Evolutionary conservation across 164 flowering plant species (phyloP), one percentile per base, ranked within the genome.

Genomic region (Sedum album): DNA sequence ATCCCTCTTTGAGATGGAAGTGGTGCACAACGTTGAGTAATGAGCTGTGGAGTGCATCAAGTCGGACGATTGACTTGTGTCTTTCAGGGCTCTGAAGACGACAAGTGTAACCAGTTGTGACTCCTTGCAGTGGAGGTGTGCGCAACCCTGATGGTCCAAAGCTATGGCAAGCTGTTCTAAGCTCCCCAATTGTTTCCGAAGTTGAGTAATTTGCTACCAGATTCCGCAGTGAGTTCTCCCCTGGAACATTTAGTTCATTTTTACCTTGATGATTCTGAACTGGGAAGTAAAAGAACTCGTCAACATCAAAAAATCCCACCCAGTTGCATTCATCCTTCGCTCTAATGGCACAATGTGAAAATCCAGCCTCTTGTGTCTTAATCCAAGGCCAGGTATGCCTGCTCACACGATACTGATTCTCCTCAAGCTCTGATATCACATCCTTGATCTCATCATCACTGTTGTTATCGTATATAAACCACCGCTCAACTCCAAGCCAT

Each of bases 281-380:
- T 0, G 88, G 88, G 64, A 90, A 87, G 83, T 92, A 85, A 76
- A 83, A 90, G 76, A 85, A 92, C 74, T 92, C 97, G 66, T 92
- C 97, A 17, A 90, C 96, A 71, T 92, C 96, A 79, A 90, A 81
- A 81, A 88, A 92, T 2, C 85, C 89, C 1, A 92, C 84, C 97
- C 97, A 92, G 17, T 82, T 75, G 79, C 97, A 89, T 63, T 83
- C 84, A 6, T 77, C 70, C 71, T 73, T 83, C 0, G 96, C 89
- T 65, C 78, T 76, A 23, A 92, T 69, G 30, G 86, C 89, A 72
- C 96, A 92, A 30, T 88, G 96, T 0, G 97, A 89, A 68, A 92
- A 92, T 6, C 97, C 97, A 6, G 96, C 96, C 75, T 92, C 97
- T 74, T 92, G 97, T 1, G 92, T 83, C 76, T 92, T 92, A 61